phyloP scores from a whole-genome alignment of 139 green algal genomes.

The Coccomyxa sp. region DNA sequence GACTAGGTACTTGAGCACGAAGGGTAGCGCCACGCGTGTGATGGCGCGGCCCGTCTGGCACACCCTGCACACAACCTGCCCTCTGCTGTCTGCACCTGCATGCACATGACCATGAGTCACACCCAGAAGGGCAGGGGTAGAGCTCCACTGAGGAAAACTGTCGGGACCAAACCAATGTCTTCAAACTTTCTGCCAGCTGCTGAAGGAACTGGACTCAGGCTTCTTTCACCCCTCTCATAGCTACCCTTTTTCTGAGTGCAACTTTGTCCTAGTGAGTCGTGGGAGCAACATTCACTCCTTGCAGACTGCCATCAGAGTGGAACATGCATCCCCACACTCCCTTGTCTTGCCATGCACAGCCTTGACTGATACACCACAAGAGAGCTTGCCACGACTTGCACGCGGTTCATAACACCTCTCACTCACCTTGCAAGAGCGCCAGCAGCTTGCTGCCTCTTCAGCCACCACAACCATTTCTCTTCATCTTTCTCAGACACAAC shows the following conservation, averaged over 20 bases:
- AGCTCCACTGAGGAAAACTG: not conserved
- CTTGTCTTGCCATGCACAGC: too few relatives aligned
- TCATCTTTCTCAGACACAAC: not conserved
- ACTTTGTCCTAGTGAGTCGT: too few relatives aligned
- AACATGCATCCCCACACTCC: too few relatives aligned
- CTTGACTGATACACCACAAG: too few relatives aligned
- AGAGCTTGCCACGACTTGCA: too few relatives aligned
- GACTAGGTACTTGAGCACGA: constrained; percentile 81
- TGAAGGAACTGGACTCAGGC: not conserved
- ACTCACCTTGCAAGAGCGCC: not conserved
- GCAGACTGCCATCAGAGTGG: too few relatives aligned
- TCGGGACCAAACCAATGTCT: not conserved
- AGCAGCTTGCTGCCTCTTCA: not conserved
- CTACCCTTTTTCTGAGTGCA: too few relatives aligned
- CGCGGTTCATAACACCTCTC: not conserved
- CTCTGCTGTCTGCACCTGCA: constrained; percentile 10
- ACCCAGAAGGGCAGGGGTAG: not conserved
- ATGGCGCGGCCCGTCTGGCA: constrained; percentile 54
- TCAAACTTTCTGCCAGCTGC: not conserved
- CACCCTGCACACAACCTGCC: constrained; percentile 44
- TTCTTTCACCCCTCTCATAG: too few relatives aligned
- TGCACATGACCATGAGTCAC: not conserved
- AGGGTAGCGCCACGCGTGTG: constrained; percentile 77
- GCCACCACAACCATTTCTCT: too few relatives aligned
- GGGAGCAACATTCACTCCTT: too few relatives aligned